These are phyloP conservation scores for Leccinum subgranulosum DNA, from an alignment of 768 basidiomycete species.

Conservation along the genomic window DNA sequence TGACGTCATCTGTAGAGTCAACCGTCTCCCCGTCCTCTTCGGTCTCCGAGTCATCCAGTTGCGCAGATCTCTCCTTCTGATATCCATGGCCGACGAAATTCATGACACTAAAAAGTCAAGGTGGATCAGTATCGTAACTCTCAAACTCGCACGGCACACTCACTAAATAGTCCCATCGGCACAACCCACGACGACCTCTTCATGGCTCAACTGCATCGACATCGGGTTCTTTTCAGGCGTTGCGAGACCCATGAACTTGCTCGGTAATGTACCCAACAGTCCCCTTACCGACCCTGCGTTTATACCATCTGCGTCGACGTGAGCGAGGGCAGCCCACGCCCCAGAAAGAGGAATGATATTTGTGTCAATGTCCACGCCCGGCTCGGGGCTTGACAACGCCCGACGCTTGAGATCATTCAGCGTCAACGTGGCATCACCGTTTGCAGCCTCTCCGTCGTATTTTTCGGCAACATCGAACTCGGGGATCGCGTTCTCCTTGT, in stretches of 20 bases:
- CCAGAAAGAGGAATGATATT: constrained; percentile 67
- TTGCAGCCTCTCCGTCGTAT: constrained; percentile 7
- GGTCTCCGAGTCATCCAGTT: background rate
- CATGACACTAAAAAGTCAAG: constrained; percentile 44
- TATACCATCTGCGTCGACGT: constrained; percentile 31
- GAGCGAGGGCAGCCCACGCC: constrained; percentile 70
- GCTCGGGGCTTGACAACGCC: constrained; percentile 18
- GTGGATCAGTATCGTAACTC: constrained; percentile 9
- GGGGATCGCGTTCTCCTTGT: constrained; percentile 38
- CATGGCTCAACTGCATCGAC: constrained; percentile 90
- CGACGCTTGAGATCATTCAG: constrained; percentile 11
- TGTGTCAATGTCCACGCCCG: constrained; percentile 59
- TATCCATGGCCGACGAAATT: constrained; percentile 60
- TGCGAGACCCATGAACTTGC: constrained; percentile 73
- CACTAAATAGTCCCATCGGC: constrained; percentile 91
- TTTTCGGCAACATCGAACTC: constrained; percentile 24
- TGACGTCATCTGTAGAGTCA: constrained; percentile 16
- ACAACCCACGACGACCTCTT: constrained; percentile 89
- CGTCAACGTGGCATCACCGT: background rate
- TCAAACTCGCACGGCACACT: constrained; percentile 28
- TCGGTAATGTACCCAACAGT: constrained; percentile 57
- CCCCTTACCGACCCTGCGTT: constrained; percentile 45
- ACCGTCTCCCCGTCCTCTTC: constrained; percentile 12
- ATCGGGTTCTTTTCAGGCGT: constrained; percentile 92
- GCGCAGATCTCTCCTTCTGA: constrained; percentile 29